Evolutionary conservation across 768 basidiomycete species (phyloP).

Genomic region (Sarcodon aspratus): DNA sequence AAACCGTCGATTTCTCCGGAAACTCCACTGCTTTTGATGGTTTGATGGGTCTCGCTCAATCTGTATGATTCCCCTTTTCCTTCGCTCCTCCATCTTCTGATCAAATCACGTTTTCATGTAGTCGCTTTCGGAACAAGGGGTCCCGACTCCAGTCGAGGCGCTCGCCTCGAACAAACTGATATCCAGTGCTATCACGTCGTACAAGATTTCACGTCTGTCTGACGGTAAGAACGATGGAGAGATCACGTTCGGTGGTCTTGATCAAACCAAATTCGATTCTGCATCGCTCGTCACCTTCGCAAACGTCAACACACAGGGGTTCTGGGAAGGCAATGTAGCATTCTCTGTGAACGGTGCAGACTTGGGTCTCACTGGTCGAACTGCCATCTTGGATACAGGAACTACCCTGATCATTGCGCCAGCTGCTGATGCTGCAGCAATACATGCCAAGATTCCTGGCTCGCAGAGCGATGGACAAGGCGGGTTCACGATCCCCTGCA

Average conservation of each 20-base stretch:
- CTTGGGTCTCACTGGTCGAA: constrained; percentile 43
- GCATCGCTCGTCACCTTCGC: constrained; percentile 43
- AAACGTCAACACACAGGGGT: constrained; percentile 58
- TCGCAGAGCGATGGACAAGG: constrained; percentile 36
- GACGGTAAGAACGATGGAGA: constrained; percentile 68
- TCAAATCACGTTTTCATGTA: constrained; percentile 11
- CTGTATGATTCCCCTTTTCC: constrained; percentile 29
- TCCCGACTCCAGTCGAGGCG: constrained; percentile 61
- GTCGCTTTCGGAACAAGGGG: constrained; percentile 53
- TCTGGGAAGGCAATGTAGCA: constrained; percentile 68
- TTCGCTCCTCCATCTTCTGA: constrained; percentile 1
- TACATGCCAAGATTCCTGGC: constrained; percentile 48
- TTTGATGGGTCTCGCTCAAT: constrained; percentile 68
- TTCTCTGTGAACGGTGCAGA: constrained; percentile 47
- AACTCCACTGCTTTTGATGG: constrained; percentile 48
- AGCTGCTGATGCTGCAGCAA: constrained; percentile 34
- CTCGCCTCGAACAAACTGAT: constrained; percentile 50
- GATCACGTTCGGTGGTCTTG: constrained; percentile 73
- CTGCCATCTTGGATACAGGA: constrained; percentile 51
- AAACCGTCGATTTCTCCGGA: constrained; percentile 50
- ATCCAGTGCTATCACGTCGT: constrained; percentile 55
- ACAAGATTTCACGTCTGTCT: constrained; percentile 66
- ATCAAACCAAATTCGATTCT: constrained; percentile 55
- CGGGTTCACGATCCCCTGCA: constrained; percentile 57
- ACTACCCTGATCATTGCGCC: constrained; percentile 34